Percentiles rank a stretch among this genome's conserved stretches.
phyloP scores from a whole-genome alignment of 2,329 filamentous ascomycete species.

The Epichloe uncinata region DNA sequence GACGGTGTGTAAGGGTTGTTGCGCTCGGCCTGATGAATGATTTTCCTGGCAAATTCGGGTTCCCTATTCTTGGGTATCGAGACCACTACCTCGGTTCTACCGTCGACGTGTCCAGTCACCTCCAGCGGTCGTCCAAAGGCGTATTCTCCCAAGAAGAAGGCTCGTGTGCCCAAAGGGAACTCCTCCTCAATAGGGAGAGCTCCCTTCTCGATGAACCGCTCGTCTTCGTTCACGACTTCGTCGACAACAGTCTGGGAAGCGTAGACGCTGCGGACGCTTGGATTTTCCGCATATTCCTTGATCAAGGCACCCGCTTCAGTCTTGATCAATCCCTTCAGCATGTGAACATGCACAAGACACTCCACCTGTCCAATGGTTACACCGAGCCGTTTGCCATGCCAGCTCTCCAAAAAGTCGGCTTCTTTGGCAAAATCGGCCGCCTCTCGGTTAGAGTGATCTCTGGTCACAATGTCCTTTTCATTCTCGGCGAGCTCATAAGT shows the following conservation, averaged over 20 bases:
- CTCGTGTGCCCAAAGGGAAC: constrained; percentile 68
- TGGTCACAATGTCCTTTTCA: constrained; percentile 49
- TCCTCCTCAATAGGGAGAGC: constrained; percentile 87
- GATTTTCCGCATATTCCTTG: constrained; percentile 83
- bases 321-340: constrained; percentile 82
- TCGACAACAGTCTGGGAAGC: constrained; percentile 88
- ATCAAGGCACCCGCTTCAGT: constrained; percentile 81
- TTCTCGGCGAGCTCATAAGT: constrained; percentile 62
- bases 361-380: constrained; percentile 80
- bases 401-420: constrained; percentile 67
- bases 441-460: constrained; percentile 60
- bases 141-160: constrained; percentile 90
- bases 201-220: constrained; percentile 81
- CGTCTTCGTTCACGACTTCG: constrained; percentile 77
- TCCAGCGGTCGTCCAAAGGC: constrained; percentile 86
- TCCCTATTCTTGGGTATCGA: constrained; percentile 60
- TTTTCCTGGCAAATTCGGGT: constrained; percentile 63
- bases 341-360: constrained; percentile 80
- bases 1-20: constrained; percentile 71
- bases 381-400: constrained; percentile 82
- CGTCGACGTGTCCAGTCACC: constrained; percentile 58
- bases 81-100: constrained; percentile 70
- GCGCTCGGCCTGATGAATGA: constrained; percentile 58
- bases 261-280: constrained; percentile 77
- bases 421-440: constrained; percentile 78